phyloP scores from a whole-genome alignment of 2,329 filamentous ascomycete species.

The Curvularia sp. region DNA sequence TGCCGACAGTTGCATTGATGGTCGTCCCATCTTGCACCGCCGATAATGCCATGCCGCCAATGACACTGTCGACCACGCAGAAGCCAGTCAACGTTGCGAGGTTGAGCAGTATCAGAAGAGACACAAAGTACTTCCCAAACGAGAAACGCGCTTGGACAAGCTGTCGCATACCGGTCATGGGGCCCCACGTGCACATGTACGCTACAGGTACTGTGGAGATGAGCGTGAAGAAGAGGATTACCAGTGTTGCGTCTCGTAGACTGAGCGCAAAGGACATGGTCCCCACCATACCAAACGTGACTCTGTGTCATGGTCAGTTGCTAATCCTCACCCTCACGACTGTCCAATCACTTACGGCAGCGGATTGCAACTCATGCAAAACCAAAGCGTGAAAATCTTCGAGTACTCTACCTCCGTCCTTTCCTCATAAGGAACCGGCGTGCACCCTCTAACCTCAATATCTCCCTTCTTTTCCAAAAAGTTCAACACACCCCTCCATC shows the following conservation, averaged over 20 bases:
- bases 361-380: constrained; percentile 64
- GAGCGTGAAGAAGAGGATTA: constrained; percentile 70
- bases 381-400: constrained; percentile 68
- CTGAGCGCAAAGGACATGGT: constrained; percentile 63
- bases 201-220: constrained; percentile 63
- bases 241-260: constrained; percentile 63
- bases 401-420: constrained; percentile 62
- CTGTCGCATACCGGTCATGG: constrained; percentile 69
- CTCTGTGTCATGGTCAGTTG: constrained; percentile 42
- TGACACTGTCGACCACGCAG: constrained; percentile 66
- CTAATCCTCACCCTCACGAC: not conserved
- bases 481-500: constrained; percentile 26
- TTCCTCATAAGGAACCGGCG: constrained; percentile 63
- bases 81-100: constrained; percentile 70
- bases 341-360: constrained; percentile 58
- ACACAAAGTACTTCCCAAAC: constrained; percentile 64
- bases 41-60: constrained; percentile 62
- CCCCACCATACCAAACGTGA: constrained; percentile 70
- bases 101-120: constrained; percentile 68
- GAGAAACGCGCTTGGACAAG: constrained; percentile 71
- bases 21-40: constrained; percentile 44
- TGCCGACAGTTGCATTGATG: constrained; percentile 64
- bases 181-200: constrained; percentile 65
- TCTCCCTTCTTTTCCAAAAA: constrained; percentile 34
- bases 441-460: constrained; percentile 57